These are phyloP conservation scores for Chalaropsis thielavioides DNA, from an alignment of 2,329 filamentous ascomycete species.

Conservation along the genomic window DNA sequence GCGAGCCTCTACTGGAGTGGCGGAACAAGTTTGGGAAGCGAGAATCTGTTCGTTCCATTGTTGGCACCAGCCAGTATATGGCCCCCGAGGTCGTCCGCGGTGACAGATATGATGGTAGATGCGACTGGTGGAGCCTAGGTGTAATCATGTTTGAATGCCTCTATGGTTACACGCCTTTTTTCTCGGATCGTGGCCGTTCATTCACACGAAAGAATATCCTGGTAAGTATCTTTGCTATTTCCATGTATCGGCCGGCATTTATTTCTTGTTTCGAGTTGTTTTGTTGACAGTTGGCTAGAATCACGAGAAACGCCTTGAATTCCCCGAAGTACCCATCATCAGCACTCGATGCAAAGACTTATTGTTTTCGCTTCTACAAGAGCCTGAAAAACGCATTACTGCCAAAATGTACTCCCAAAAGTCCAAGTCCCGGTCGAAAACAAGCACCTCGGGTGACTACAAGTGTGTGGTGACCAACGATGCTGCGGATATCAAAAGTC, in stretches of 20 bases:
- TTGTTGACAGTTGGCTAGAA: conserved; percentile 33
- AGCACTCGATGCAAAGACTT: conserved; percentile 63
- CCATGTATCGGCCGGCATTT: not conserved
- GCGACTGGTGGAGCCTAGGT: conserved; percentile 94
- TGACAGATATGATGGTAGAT: conserved; percentile 74
- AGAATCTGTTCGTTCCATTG: conserved; percentile 65
- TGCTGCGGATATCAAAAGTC: conserved; percentile 75
- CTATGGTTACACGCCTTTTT: conserved; percentile 82
- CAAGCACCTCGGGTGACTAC: conserved; percentile 19
- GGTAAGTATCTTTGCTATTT: conserved; percentile 31
- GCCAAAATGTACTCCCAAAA: conserved; percentile 57
- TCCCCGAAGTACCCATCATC: conserved; percentile 52
- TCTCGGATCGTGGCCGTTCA: conserved; percentile 60
- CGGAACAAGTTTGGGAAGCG: conserved; percentile 55
- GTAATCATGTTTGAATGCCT: conserved; percentile 91
- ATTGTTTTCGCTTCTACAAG: conserved; percentile 55
- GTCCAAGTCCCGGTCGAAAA: conserved; percentile 24
- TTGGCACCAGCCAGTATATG: conserved; percentile 97
- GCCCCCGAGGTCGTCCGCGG: conserved; percentile 82
- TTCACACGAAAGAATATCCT: conserved; percentile 78
- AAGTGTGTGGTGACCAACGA: conserved; percentile 59
- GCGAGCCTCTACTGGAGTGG: conserved; percentile 45
- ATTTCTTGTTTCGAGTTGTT: not conserved
- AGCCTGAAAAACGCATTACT: conserved; percentile 62
- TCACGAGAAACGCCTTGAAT: conserved; percentile 54